A percentile compares a stretch with the other conserved stretches of the same genome.
Evolutionary conservation across 495 filamentous ascomycete genomes (phyloP).

Genomic region (Aspergillus biplanus): DNA sequence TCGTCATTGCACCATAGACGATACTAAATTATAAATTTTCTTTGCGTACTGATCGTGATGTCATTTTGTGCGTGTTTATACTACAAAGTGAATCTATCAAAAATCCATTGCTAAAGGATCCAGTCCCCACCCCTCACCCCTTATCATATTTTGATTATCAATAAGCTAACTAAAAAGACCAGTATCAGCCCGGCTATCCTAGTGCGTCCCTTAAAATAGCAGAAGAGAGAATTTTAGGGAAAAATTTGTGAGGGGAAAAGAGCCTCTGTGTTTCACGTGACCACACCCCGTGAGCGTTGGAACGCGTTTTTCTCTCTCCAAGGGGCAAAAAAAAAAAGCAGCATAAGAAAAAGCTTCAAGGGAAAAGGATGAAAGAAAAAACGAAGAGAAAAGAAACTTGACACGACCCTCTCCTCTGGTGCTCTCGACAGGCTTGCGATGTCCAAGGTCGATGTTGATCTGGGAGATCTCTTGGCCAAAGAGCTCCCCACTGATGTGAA

Average conservation of each 20-base stretch:
- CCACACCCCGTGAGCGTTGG: slow-evolving; percentile 14
- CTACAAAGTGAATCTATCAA: background rate
- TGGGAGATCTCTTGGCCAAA: slow-evolving; percentile 61
- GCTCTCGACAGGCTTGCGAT: slow-evolving; percentile 22
- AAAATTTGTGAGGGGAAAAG: background rate
- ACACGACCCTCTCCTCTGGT: slow-evolving; percentile 7
- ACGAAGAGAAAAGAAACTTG: slow-evolving; percentile 8
- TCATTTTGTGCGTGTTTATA: background rate
- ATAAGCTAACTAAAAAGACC: too few species aligned
- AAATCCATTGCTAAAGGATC: too few species aligned
- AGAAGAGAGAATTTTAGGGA: background rate
- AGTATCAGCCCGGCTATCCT: too few species aligned
- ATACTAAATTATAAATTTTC: background rate
- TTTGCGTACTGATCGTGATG: background rate
- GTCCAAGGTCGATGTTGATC: slow-evolving; percentile 42
- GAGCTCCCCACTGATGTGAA: slow-evolving; percentile 69
- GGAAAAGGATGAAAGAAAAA: slow-evolving; percentile 8
- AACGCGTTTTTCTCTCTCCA: slow-evolving; percentile 7
- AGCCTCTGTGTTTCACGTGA: slow-evolving; percentile 17
- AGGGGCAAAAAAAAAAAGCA: slow-evolving; percentile 7
- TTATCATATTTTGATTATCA: too few species aligned
- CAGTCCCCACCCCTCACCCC: too few species aligned
- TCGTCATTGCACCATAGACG: background rate
- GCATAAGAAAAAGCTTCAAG: background rate
- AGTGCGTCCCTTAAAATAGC: background rate